Conservation (phyloP, 2,329 filamentous ascomycete genomes). For the Phoma herbarum region DNA sequence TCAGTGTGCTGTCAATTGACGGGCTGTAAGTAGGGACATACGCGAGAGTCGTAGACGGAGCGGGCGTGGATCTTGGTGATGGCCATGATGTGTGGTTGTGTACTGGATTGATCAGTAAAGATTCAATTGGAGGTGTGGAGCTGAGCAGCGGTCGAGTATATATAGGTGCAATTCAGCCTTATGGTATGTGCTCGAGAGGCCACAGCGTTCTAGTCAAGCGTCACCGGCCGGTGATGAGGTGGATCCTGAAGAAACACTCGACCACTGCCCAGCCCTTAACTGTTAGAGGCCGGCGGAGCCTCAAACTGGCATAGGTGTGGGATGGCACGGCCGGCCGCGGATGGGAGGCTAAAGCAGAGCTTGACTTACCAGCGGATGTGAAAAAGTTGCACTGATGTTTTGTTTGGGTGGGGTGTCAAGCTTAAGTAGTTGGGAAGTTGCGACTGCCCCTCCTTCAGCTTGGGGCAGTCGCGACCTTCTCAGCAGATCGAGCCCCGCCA, state of each 20-base stretch:
- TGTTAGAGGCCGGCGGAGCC: constrained; percentile 31
- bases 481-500: constrained; percentile 35
- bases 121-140: constrained; percentile 37
- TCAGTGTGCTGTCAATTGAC: constrained; percentile 22
- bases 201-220: constrained; percentile 15
- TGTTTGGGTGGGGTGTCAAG: constrained; percentile 31
- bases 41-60: constrained; percentile 95
- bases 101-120: constrained; percentile 26
- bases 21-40: constrained; percentile 19
- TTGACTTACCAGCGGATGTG: constrained; percentile 47
- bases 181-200: constrained; percentile 22
- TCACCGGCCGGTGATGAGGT: constrained; percentile 22
- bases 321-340: constrained; percentile 48
- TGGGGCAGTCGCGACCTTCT: constrained; percentile 31
- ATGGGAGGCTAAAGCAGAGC: constrained; percentile 37
- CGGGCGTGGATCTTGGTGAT: constrained; percentile 67
- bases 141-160: constrained; percentile 29
- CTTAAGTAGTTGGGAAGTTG: constrained; percentile 26
- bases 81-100: constrained; percentile 71
- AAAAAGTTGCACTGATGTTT: constrained; percentile 38
- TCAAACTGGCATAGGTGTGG: constrained; percentile 34
- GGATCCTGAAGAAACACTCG: constrained; percentile 34
- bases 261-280: constrained; percentile 33
- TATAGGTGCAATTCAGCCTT: constrained; percentile 33
- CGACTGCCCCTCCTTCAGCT: constrained; percentile 16